These are phyloP conservation scores for Bidens hawaiensis DNA, from an alignment of 140 eudicot genomes.

Conservation along the genomic window DNA sequence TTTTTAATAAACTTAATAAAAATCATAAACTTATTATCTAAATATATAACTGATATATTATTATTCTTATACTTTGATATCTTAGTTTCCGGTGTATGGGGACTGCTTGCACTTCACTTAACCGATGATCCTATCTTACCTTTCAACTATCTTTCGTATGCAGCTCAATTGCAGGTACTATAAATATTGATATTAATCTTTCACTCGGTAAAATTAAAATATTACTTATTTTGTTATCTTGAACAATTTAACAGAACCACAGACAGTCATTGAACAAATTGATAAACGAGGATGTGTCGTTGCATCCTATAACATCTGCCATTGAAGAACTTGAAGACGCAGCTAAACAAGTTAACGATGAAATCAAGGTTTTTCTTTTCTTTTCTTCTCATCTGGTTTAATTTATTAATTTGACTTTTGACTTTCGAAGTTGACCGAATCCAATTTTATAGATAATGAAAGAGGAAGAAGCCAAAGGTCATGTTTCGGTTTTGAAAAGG, in stretches of 20 bases:
- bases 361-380: slow-evolving; percentile 52
- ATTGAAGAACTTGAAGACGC: slow-evolving; percentile 53
- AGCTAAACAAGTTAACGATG: slow-evolving; percentile 58
- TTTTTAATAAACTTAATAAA: neutral
- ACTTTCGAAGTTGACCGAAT: neutral
- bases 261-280: slow-evolving; percentile 32
- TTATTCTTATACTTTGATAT: slow-evolving; percentile 8
- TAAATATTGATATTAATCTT: no score
- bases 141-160: slow-evolving; percentile 74
- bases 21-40: neutral
- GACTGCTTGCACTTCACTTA: slow-evolving; percentile 75
- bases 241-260: slow-evolving; percentile 51
- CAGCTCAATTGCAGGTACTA: slow-evolving; percentile 63
- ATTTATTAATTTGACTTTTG: neutral
- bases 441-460: slow-evolving; percentile 44
- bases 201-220: neutral
- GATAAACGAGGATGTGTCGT: slow-evolving; percentile 42
- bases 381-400: neutral
- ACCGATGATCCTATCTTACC: slow-evolving; percentile 85
- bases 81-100: slow-evolving; percentile 86
- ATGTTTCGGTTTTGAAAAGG: slow-evolving; percentile 34
- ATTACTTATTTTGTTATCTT: neutral
- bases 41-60: neutral
- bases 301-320: slow-evolving; percentile 62
- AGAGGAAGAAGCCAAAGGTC: slow-evolving; percentile 33